A percentile compares a stretch with the other conserved stretches of the same genome.
Evolutionary conservation across 345 rosid genomes (phyloP).

Genomic region (Microcos paniculata): DNA sequence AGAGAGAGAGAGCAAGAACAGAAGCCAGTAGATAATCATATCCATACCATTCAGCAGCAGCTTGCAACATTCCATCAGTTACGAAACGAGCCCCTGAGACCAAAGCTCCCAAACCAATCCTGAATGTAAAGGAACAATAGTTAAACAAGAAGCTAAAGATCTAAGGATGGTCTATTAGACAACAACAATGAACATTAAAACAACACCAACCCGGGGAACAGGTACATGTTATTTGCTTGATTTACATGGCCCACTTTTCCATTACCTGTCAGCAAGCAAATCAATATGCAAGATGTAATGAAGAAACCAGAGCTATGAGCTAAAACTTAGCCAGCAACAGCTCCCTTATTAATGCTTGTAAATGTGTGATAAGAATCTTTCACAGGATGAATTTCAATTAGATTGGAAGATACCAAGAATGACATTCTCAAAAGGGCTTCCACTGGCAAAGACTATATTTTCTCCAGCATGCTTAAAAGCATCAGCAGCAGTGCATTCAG

Average conservation of each 20-base stretch:
- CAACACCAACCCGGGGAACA: conserved; percentile 88
- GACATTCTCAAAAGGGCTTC: conserved; percentile 93
- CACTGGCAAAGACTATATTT: conserved; percentile 89
- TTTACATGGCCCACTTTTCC: conserved; percentile 90
- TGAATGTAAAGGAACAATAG: conserved; percentile 27
- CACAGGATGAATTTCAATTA: conserved; percentile 11
- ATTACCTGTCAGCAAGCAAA: conserved; percentile 53
- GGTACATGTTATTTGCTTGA: conserved; percentile 99
- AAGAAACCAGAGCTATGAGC: conserved; percentile 10
- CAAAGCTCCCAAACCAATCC: conserved; percentile 91
- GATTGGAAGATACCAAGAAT: conserved; percentile 57
- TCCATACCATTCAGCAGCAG: conserved; percentile 90
- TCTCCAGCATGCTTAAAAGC: conserved; percentile 94
- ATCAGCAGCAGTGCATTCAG: conserved; percentile 94
- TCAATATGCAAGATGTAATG: background rate
- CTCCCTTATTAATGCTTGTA: background rate
- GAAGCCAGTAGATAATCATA: background rate
- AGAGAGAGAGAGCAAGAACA: background rate
- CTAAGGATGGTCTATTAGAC: background rate
- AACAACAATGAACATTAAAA: conserved; percentile 14
- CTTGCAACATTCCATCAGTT: conserved; percentile 84
- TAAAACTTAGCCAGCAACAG: conserved; percentile 6
- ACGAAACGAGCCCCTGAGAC: conserved; percentile 77
- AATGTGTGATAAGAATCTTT: conserved; percentile 6
- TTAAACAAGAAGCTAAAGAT: conserved; percentile 2